Percentiles rank a stretch among this genome's conserved stretches.
These are phyloP conservation scores for Escallonia rubra DNA, from an alignment of 129 eudicot species.

Conservation along the genomic window DNA sequence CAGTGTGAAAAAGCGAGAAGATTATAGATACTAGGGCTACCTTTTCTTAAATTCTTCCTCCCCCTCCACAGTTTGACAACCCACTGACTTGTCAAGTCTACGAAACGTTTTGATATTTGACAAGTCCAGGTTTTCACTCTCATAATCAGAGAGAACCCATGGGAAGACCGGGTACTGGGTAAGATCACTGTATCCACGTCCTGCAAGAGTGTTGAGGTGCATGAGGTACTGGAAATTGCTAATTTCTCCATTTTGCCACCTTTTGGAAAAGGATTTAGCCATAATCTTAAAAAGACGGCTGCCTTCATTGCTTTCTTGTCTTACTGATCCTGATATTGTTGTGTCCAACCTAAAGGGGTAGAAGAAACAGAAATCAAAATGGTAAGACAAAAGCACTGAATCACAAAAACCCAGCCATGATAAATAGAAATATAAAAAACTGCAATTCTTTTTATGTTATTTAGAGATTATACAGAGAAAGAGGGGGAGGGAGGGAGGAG, in stretches of 20 bases:
- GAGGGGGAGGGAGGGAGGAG: too few species aligned
- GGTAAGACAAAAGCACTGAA: neutral
- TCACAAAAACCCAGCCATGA: neutral
- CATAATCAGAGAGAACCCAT: constrained; percentile 94
- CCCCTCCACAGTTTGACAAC: constrained; percentile 87
- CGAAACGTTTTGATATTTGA: constrained; percentile 84
- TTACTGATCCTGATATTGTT: constrained; percentile 83
- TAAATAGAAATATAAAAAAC: neutral
- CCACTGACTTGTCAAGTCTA: constrained; percentile 93
- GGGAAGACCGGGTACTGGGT: constrained; percentile 99
- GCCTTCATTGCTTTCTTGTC: constrained; percentile 84
- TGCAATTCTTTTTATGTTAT: too few species aligned
- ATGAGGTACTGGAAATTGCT: constrained; percentile 95
- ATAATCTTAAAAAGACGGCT: constrained; percentile 80
- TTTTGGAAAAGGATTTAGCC: constrained; percentile 85
- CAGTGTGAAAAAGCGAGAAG: neutral
- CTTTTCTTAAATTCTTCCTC: constrained; percentile 88
- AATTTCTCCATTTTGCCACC: constrained; percentile 99
- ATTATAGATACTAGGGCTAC: constrained; percentile 24
- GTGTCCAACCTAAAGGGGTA: constrained; percentile 77
- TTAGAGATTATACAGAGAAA: too few species aligned
- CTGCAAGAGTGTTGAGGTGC: constrained; percentile 98
- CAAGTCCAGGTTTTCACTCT: constrained; percentile 70
- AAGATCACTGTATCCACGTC: constrained; percentile 99
- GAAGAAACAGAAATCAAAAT: neutral